Percentiles rank a stretch among this genome's conserved stretches.
phyloP scores from a whole-genome alignment of 164 flowering plant genomes.

The Vitis vinifera region DNA sequence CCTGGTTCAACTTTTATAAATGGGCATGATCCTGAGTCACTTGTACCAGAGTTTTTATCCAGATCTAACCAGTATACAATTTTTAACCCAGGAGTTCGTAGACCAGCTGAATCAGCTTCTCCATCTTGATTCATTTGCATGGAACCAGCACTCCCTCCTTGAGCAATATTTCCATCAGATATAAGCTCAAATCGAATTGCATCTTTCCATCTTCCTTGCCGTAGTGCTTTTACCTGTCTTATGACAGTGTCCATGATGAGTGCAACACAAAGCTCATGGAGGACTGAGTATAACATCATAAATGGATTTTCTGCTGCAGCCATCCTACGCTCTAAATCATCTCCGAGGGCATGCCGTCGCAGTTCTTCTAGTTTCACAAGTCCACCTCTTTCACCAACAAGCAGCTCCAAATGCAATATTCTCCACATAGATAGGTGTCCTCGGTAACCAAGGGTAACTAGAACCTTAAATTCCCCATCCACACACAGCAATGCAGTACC shows the following conservation, averaged over 20 bases:
- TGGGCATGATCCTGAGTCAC: constrained; percentile 69
- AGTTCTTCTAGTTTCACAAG: constrained; percentile 75
- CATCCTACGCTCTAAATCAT: constrained; percentile 97
- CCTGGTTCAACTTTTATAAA: constrained; percentile 91
- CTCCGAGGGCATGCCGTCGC: constrained; percentile 80
- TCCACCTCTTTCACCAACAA: constrained; percentile 91
- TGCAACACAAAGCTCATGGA: constrained; percentile 93
- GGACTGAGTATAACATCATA: constrained; percentile 66
- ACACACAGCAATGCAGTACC: constrained; percentile 82
- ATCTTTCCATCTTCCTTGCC: constrained; percentile 95
- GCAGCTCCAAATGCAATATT: constrained; percentile 88
- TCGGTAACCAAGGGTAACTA: constrained; percentile 93
- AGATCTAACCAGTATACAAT: constrained; percentile 81
- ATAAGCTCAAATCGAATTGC: constrained; percentile 90
- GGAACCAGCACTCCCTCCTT: constrained; percentile 49
- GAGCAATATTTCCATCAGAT: constrained; percentile 58
- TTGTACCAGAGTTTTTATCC: constrained; percentile 52
- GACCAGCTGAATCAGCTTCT: constrained; percentile 72
- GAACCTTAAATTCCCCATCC: constrained; percentile 89
- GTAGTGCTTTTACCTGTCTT: constrained; percentile 82
- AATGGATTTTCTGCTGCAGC: constrained; percentile 89
- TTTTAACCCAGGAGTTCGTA: constrained; percentile 86
- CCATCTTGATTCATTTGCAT: constrained; percentile 65
- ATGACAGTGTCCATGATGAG: constrained; percentile 93
- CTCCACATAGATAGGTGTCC: constrained; percentile 95